phyloP scores from a whole-genome alignment of 768 basidiomycete genomes.

The Pisolithus microcarpus region DNA sequence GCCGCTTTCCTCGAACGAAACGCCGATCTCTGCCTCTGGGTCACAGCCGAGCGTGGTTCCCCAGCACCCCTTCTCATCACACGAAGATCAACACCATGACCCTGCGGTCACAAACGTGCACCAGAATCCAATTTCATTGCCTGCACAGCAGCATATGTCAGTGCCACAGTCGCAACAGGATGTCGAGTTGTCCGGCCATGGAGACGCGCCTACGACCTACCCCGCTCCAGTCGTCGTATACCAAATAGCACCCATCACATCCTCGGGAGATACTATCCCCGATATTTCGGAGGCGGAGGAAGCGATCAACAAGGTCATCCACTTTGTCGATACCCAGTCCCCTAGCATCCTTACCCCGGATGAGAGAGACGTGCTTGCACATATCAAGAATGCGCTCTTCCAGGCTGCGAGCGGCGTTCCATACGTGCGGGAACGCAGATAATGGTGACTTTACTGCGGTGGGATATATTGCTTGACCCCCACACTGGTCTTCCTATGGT shows the following conservation, averaged over 20 bases:
- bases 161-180: constrained; percentile 20
- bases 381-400: constrained; percentile 51
- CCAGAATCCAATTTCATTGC: constrained; percentile 22
- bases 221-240: constrained; percentile 26
- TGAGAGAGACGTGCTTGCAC: constrained; percentile 36
- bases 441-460: constrained; percentile 2
- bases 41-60: constrained; percentile 23
- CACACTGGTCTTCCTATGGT: background rate
- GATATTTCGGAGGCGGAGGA: constrained; percentile 46
- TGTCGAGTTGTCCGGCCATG: constrained; percentile 23
- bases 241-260: constrained; percentile 26
- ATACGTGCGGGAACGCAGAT: constrained; percentile 29
- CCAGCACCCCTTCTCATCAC: constrained; percentile 25
- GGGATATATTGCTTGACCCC: background rate
- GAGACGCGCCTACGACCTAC: constrained; percentile 19
- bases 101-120: constrained; percentile 20
- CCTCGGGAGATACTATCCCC: constrained; percentile 28
- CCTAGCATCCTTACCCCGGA: constrained; percentile 23
- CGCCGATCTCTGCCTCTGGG: constrained; percentile 26
- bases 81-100: constrained; percentile 22
- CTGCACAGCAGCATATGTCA: constrained; percentile 23
- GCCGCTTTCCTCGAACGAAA: constrained; percentile 17
- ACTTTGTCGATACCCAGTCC: constrained; percentile 41
- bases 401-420: constrained; percentile 35
- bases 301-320: constrained; percentile 47